A percentile compares a stretch with the other conserved stretches of the same genome.
These are phyloP conservation scores for Haplographium delicatum DNA, from an alignment of 495 filamentous ascomycete genomes.

Conservation along the genomic window DNA sequence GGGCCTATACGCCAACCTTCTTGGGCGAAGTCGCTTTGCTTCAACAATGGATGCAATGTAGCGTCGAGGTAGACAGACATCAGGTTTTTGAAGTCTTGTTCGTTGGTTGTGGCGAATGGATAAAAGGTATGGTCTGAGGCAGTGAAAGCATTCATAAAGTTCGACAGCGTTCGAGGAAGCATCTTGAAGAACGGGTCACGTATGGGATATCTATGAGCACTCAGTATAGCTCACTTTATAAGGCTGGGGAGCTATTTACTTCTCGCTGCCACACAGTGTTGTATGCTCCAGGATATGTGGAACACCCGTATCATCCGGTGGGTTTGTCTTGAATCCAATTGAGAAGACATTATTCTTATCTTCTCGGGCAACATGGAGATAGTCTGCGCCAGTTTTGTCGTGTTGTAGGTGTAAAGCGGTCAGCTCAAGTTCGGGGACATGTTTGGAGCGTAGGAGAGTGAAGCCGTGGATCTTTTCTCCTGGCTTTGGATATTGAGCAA, in stretches of 20 bases:
- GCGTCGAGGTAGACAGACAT: conserved; percentile 96
- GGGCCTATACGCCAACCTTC: conserved; percentile 96
- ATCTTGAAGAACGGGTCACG: conserved; percentile 99
- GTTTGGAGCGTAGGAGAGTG: conserved; percentile 78
- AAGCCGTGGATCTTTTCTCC: conserved; percentile 91
- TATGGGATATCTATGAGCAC: conserved; percentile 69
- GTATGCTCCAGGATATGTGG: conserved; percentile 98
- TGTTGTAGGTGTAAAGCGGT: conserved; percentile 86
- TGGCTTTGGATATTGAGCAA: conserved; percentile 64
- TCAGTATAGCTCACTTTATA: conserved; percentile 21
- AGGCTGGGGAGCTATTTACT: conserved; percentile 42
- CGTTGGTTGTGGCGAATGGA: conserved; percentile 96
- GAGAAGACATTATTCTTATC: conserved; percentile 99
- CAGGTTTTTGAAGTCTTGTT: conserved; percentile 89
- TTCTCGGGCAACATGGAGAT: conserved; percentile 88
- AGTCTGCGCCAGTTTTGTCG: conserved; percentile 90
- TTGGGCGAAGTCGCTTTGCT: conserved; percentile 87
- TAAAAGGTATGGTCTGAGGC: conserved; percentile 96
- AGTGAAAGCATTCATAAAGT: conserved; percentile 99
- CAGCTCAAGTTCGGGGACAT: conserved; percentile 89
- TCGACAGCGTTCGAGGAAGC: conserved; percentile 92
- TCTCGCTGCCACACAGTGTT: conserved; percentile 93
- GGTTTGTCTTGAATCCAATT: conserved; percentile 98
- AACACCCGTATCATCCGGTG: conserved; percentile 90
- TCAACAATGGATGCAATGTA: conserved; percentile 81